phyloP scores from a whole-genome alignment of 768 basidiomycete species.

The Lactifluus piperatus region DNA sequence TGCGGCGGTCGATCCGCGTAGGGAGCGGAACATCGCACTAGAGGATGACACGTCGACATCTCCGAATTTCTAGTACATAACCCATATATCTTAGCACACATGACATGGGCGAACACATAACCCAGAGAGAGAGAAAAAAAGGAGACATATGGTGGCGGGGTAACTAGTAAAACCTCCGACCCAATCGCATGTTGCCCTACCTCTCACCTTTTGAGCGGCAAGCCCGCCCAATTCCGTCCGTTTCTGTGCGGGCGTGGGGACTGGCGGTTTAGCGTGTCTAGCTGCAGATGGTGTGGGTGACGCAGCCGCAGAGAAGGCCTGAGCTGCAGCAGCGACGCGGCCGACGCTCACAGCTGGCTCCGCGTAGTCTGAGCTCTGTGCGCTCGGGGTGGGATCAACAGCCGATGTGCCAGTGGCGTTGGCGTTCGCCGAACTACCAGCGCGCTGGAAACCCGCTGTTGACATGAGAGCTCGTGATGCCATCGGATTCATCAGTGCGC shows the following conservation, averaged over 20 bases:
- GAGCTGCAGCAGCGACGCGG: conserved; percentile 10
- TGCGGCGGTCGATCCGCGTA: conserved; percentile 36
- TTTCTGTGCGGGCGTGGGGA: background rate
- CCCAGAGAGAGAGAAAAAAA: background rate
- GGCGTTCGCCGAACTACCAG: background rate
- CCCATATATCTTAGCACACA: background rate
- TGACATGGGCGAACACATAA: background rate
- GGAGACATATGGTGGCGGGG: background rate
- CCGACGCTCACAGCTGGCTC: background rate
- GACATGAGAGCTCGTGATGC: conserved; percentile 2
- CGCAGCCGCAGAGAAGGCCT: background rate
- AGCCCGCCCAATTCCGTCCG: background rate
- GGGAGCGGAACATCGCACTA: conserved; percentile 37
- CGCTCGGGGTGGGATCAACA: background rate
- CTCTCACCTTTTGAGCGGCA: conserved; percentile 8
- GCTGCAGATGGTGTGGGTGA: background rate
- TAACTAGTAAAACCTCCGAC: background rate
- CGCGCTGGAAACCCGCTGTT: conserved; percentile 7
- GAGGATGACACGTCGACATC: conserved; percentile 47
- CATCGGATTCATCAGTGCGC: conserved; percentile 21
- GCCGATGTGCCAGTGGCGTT: background rate
- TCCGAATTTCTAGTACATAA: conserved; percentile 43
- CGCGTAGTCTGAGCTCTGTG: background rate
- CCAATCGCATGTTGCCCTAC: too few species aligned
- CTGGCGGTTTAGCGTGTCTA: background rate